Conservation (phyloP, 495 filamentous ascomycete genomes). For the Hamigera avellanea region DNA sequence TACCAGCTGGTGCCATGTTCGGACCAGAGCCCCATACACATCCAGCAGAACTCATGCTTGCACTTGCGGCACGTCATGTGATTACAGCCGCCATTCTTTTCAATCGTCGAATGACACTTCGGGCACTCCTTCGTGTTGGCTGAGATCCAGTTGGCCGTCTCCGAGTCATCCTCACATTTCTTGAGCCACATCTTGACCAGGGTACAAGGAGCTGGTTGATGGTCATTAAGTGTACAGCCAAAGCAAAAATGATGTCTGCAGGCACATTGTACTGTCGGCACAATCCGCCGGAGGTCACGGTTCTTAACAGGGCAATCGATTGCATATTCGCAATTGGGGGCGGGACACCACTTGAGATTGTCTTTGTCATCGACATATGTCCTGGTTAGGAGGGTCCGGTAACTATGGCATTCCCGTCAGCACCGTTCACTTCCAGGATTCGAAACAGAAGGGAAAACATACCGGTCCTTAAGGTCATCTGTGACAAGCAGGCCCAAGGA, state of each 20-base stretch:
- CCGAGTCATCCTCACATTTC: conserved; percentile 96
- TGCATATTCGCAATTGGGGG: conserved; percentile 87
- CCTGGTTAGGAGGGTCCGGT: conserved; percentile 74
- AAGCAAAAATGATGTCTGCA: conserved; percentile 90
- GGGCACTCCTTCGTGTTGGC: conserved; percentile 98
- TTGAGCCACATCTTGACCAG: conserved; percentile 94
- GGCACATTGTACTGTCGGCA: conserved; percentile 76
- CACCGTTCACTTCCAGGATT: neutral
- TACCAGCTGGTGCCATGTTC: conserved; percentile 99
- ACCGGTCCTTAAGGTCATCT: conserved; percentile 57
- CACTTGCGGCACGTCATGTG: conserved; percentile 99
- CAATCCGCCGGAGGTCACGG: conserved; percentile 69
- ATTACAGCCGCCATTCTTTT: conserved; percentile 99
- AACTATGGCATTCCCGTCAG: conserved; percentile 36
- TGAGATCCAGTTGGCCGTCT: conserved; percentile 98
- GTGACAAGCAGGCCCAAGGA: conserved; percentile 77
- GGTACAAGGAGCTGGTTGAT: conserved; percentile 84
- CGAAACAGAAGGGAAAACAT: conserved; percentile 7
- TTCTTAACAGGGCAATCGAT: conserved; percentile 79
- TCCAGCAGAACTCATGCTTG: conserved; percentile 99
- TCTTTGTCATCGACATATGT: conserved; percentile 97
- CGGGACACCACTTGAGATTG: conserved; percentile 91
- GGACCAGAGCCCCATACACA: conserved; percentile 98
- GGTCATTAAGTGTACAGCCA: conserved; percentile 84
- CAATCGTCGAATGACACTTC: conserved; percentile 89